These are phyloP conservation scores for Boletus tomentosulus DNA, from an alignment of 768 basidiomycete species.

Conservation along the genomic window DNA sequence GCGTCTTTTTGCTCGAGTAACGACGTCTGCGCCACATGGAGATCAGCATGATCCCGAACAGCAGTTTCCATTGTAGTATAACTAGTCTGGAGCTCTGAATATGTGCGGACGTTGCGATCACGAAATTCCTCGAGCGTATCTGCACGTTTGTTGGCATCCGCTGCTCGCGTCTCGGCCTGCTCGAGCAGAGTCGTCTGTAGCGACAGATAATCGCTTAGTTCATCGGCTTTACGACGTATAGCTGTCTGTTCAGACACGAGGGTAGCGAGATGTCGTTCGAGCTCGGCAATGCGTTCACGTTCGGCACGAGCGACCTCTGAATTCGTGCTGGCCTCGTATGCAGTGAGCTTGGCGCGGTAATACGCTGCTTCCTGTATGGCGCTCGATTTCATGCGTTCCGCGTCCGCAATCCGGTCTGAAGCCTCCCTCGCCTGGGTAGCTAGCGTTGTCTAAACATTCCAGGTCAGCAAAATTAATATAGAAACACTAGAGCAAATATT, in stretches of 20 bases:
- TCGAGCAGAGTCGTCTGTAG: slow-evolving; percentile 74
- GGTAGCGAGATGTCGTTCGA: slow-evolving; percentile 66
- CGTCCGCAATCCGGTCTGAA: slow-evolving; percentile 74
- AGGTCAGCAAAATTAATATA: slow-evolving; percentile 10
- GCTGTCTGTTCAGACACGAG: slow-evolving; percentile 58
- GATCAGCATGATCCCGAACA: slow-evolving; percentile 73
- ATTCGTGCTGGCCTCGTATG: slow-evolving; percentile 68
- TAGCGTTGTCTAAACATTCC: slow-evolving; percentile 53
- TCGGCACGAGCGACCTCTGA: slow-evolving; percentile 68
- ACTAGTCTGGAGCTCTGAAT: slow-evolving; percentile 66
- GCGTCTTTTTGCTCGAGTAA: slow-evolving; percentile 74
- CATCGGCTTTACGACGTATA: slow-evolving; percentile 67
- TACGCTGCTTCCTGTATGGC: slow-evolving; percentile 94
- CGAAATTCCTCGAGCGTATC: slow-evolving; percentile 70
- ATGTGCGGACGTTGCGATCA: slow-evolving; percentile 56
- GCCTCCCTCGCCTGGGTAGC: slow-evolving; percentile 71
- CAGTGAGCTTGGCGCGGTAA: slow-evolving; percentile 91
- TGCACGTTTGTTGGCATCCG: slow-evolving; percentile 71
- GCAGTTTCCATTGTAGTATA: slow-evolving; percentile 56
- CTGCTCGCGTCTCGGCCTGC: slow-evolving; percentile 74
- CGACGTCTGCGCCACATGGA: slow-evolving; percentile 69
- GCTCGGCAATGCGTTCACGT: slow-evolving; percentile 66
- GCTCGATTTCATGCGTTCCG: slow-evolving; percentile 68
- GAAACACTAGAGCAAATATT: slow-evolving; percentile 19
- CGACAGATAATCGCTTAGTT: slow-evolving; percentile 68